Base-by-base conservation (phyloP, 1,284 basidiomycete genomes). In the Rhodotorula sp. region DNA sequence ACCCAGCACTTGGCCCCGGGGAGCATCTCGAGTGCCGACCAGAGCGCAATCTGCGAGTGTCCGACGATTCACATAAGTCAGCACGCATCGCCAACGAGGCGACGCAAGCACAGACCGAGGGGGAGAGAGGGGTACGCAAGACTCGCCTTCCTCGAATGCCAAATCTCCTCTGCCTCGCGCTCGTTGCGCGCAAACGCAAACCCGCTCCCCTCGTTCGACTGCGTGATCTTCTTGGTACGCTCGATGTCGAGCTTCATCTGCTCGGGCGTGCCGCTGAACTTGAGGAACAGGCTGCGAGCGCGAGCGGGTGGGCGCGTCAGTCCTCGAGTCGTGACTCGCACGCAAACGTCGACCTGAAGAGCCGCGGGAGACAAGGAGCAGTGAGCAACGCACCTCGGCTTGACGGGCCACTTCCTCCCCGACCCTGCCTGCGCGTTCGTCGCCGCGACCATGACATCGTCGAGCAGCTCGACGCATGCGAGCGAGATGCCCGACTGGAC, bases 81-180 rank as follows among this genome's bases (percentile, higher is more conserved):
- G 34, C 56, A 50, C 49, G 25, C n/a, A 41, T 25, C 27, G 4
- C 14, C 14, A n/a, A 41, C n/a, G 19, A 14, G 44, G 4, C 21
- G 44, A 89, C 88, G 77, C 92, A 7, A 7, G 19, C 42, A 27
- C 17, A 27, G 21, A 3, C 78, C 2, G 88, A 87, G 14, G 87
- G 85, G 83, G 88, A 92, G 34, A 53, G 90, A 63, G 91, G 5
- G 9, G 23, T 10, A 5, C 17, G 50, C 48, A 9, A 21, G 21
- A 90, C 49, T 25, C 13, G 61, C 65, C 84, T 97, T 97, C 58
- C 95, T 81, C 67, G 92, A 91, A 61, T 85, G 83, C 94, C 94
- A 97, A 14, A 97, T 82, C 63, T 89, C 87, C 4, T 85, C 84
- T 0, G 91, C 91, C 76, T 93, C 90, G 61, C 86, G 82, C 25